phyloP scores from a whole-genome alignment of 1,284 basidiomycete genomes.

The Marasmius fiardii region DNA sequence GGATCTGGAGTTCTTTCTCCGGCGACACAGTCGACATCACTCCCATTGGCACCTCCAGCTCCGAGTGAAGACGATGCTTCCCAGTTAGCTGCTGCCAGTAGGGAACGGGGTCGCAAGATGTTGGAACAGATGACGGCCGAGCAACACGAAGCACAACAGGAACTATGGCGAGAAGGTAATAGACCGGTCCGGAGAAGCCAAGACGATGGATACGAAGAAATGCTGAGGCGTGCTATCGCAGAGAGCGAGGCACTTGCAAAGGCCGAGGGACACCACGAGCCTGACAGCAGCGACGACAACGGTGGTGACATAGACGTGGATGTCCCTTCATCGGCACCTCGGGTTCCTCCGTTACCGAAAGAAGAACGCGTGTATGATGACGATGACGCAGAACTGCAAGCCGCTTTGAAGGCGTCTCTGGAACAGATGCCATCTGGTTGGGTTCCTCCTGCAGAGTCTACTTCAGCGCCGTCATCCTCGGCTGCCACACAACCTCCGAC shows the following conservation, averaged over 20 bases:
- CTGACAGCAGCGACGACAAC: constrained; percentile 32
- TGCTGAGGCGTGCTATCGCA: constrained; percentile 60
- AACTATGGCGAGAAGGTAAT: constrained; percentile 46
- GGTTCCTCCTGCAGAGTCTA: constrained; percentile 23
- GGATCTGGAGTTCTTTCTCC: constrained; percentile 20
- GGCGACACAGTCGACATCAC: constrained; percentile 7
- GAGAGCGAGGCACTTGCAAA: constrained; percentile 57
- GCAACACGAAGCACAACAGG: constrained; percentile 66
- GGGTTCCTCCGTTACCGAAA: constrained; percentile 12
- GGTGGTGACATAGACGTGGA: constrained; percentile 10
- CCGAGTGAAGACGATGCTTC: constrained; percentile 25
- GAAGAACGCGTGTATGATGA: constrained; percentile 68
- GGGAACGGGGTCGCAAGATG: constrained; percentile 59
- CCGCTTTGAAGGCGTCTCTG: constrained; percentile 80
- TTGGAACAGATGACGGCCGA: constrained; percentile 65
- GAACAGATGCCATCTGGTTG: constrained; percentile 60
- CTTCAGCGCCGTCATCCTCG: constrained; percentile 8
- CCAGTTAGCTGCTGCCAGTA: constrained; percentile 65
- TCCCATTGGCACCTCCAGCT: constrained; percentile 14
- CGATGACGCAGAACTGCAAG: constrained; percentile 83
- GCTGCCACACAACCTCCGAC: not conserved
- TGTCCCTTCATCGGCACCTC: not conserved
- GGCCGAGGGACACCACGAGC: constrained; percentile 27
- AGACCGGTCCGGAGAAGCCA: constrained; percentile 28
- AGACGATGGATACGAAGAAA: constrained; percentile 54